phyloP scores from a whole-genome alignment of 805 yeast species.

The Candida khao-thaluensis region DNA sequence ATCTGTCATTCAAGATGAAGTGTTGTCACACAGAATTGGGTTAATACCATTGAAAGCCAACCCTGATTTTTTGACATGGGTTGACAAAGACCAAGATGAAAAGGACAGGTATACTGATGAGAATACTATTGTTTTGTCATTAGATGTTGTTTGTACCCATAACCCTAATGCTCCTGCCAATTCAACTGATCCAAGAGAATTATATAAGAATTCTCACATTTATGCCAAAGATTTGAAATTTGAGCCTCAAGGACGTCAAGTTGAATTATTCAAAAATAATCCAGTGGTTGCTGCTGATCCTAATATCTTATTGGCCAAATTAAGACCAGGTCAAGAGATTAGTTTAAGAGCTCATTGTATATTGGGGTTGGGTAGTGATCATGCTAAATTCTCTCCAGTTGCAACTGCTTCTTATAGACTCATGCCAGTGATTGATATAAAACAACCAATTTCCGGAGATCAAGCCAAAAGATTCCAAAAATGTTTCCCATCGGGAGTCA shows the following conservation, averaged over 20 bases:
- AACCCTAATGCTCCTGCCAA: slow-evolving; percentile 80
- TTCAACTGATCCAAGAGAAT: slow-evolving; percentile 75
- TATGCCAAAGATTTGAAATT: slow-evolving; percentile 88
- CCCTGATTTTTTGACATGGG: slow-evolving; percentile 87
- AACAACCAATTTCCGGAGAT: slow-evolving; percentile 70
- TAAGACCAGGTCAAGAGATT: slow-evolving; percentile 97
- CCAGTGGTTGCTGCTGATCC: slow-evolving; percentile 84
- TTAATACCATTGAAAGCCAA: slow-evolving; percentile 85
- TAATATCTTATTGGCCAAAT: slow-evolving; percentile 83
- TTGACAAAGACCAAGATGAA: slow-evolving; percentile 62
- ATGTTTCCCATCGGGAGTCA: slow-evolving; percentile 93
- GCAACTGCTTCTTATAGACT: slow-evolving; percentile 94
- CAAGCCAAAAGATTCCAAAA: slow-evolving; percentile 76
- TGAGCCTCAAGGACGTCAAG: slow-evolving; percentile 89
- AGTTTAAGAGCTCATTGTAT: slow-evolving; percentile 86
- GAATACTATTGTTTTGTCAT: slow-evolving; percentile 81
- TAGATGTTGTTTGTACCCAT: slow-evolving; percentile 80
- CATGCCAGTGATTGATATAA: slow-evolving; percentile 81
- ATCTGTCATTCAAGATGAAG: slow-evolving; percentile 96
- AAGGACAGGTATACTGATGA: slow-evolving; percentile 74
- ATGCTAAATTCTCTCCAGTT: slow-evolving; percentile 97
- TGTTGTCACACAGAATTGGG: slow-evolving; percentile 92
- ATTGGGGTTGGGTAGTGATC: slow-evolving; percentile 90
- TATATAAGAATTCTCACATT: slow-evolving; percentile 80
- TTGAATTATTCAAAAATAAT: slow-evolving; percentile 59